phyloP scores from a whole-genome alignment of 2,329 filamentous ascomycete species.

The Conoideocrella luteorostrata region DNA sequence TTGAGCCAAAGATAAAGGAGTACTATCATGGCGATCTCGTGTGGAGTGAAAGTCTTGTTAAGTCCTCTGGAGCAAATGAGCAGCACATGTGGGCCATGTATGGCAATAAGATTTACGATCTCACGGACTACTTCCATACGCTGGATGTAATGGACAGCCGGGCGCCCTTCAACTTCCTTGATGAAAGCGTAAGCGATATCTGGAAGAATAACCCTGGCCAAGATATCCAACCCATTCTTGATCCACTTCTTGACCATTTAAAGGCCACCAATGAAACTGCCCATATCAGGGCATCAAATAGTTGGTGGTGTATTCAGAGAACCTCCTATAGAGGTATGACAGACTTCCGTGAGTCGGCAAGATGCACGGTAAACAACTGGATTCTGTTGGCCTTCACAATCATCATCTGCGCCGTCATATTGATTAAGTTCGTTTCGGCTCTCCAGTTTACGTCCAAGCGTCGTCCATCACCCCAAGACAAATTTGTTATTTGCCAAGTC shows the following conservation, averaged over 20 bases:
- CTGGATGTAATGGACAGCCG: conserved; percentile 50
- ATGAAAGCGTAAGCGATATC: conserved; percentile 57
- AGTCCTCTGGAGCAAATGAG: conserved; percentile 57
- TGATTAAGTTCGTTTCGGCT: conserved; percentile 85
- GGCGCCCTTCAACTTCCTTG: conserved; percentile 63
- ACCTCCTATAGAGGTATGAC: conserved; percentile 75
- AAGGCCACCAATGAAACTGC: conserved; percentile 46
- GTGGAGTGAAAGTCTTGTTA: conserved; percentile 53
- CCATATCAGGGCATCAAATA: conserved; percentile 50
- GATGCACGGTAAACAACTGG: conserved; percentile 86
- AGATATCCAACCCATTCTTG: conserved; percentile 66
- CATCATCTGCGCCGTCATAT: conserved; percentile 71
- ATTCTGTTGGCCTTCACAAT: conserved; percentile 83
- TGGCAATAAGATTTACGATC: conserved; percentile 71
- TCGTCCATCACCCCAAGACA: conserved; percentile 85
- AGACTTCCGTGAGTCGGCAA: conserved; percentile 73
- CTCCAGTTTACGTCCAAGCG: conserved; percentile 90
- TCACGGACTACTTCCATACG: conserved; percentile 88
- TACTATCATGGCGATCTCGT: conserved; percentile 87
- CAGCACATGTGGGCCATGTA: conserved; percentile 76
- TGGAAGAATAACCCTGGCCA: conserved; percentile 71
- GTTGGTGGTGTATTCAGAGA: conserved; percentile 73
- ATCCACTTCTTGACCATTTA: conserved; percentile 43
- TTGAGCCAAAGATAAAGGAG: conserved; percentile 72
- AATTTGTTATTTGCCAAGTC: conserved; percentile 97